A percentile compares a stretch with the other conserved stretches of the same genome.
These are phyloP conservation scores for Populus deltoides DNA, from an alignment of 345 rosid genomes.

Conservation along the genomic window DNA sequence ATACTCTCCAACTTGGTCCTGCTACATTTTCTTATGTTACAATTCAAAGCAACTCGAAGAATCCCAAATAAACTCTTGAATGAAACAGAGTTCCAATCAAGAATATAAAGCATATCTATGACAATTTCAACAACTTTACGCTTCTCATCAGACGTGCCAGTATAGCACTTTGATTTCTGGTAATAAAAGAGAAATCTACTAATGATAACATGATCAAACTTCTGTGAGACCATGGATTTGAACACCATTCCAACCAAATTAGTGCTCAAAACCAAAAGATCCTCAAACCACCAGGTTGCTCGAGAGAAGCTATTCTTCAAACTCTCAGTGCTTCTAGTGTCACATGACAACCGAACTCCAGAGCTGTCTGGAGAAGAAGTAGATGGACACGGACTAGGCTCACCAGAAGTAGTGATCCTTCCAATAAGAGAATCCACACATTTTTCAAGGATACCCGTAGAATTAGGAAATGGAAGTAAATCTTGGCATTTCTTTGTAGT, in stretches of 20 bases:
- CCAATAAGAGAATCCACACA: slow-evolving; percentile 59
- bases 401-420: slow-evolving; percentile 50
- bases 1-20: slow-evolving; percentile 67
- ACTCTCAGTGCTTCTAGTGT: slow-evolving; percentile 85
- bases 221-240: slow-evolving; percentile 53
- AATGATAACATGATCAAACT: slow-evolving; percentile 52
- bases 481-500: slow-evolving; percentile 66
- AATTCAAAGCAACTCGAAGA: slow-evolving; percentile 51
- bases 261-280: slow-evolving; percentile 47
- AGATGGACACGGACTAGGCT: slow-evolving; percentile 72
- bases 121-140: slow-evolving; percentile 45
- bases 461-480: slow-evolving; percentile 31
- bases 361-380: slow-evolving; percentile 79
- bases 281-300: slow-evolving; percentile 86
- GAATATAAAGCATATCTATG: slow-evolving; percentile 48
- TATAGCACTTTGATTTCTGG: slow-evolving; percentile 61
- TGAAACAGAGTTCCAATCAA: slow-evolving; percentile 53
- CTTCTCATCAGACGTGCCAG: slow-evolving; percentile 46
- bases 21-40: slow-evolving; percentile 44
- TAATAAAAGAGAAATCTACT: slow-evolving; percentile 72
- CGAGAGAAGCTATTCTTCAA: slow-evolving; percentile 53
- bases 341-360: slow-evolving; percentile 66
- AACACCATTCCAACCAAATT: slow-evolving; percentile 40
- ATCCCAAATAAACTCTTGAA: slow-evolving; percentile 75
- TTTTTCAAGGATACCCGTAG: slow-evolving; percentile 38